phyloP scores from a whole-genome alignment of 495 filamentous ascomycete genomes.

The Friedmanniomyces endolithicus region DNA sequence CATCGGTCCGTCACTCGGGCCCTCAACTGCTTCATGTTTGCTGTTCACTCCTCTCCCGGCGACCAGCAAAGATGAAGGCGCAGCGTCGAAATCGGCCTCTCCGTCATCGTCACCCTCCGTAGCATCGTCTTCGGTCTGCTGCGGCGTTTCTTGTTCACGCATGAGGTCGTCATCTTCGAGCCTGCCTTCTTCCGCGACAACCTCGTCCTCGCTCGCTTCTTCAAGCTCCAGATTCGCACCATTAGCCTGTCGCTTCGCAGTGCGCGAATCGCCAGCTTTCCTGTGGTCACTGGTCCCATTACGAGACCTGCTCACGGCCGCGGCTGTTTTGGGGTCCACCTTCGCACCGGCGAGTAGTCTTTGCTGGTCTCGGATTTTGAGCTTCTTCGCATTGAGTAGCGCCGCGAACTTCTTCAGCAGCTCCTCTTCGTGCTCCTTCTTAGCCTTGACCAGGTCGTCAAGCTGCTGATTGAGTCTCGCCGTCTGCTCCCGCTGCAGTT shows the following conservation, averaged over 20 bases:
- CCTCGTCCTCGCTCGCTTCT: not conserved
- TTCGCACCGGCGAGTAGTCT: constrained; percentile 50
- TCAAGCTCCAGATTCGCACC: not conserved
- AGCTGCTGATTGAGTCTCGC: constrained; percentile 27
- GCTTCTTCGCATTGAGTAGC: constrained; percentile 75
- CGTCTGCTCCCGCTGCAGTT: constrained; percentile 34
- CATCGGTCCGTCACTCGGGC: no score
- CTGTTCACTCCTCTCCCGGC: not conserved
- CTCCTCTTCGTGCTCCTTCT: constrained; percentile 51
- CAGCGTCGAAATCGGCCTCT: not conserved
- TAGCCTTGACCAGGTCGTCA: constrained; percentile 29
- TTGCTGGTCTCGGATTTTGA: constrained; percentile 79
- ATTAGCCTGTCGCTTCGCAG: not conserved
- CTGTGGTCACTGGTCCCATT: not conserved
- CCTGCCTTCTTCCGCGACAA: not conserved
- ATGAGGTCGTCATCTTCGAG: not conserved
- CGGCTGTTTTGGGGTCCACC: constrained; percentile 35
- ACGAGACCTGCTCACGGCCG: not conserved
- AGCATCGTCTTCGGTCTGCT: not conserved
- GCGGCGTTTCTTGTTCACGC: not conserved
- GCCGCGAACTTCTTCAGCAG: constrained; percentile 58
- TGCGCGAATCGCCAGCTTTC: not conserved
- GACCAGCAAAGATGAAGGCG: not conserved
- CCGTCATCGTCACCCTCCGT: not conserved
- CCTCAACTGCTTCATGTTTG: not conserved